A percentile compares a stretch with the other conserved stretches of the same genome.
Conservation (phyloP, 371 early-diverging fungal species). For the Circinella minor region DNA sequence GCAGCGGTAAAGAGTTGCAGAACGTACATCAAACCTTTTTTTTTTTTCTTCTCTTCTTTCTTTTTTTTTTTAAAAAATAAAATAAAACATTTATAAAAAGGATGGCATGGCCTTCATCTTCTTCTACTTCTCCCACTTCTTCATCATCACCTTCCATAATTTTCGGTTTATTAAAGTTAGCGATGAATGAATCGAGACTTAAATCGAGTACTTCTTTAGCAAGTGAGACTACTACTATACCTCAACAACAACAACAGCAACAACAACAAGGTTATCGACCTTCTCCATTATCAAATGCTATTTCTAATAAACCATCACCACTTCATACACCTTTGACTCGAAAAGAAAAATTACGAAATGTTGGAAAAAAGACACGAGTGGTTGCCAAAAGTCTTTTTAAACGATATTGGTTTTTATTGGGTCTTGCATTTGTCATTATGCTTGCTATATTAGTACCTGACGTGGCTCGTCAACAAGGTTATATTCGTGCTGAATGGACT, state of each 20-base stretch:
- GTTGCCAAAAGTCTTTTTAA: conserved; percentile 15
- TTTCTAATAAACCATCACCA: conserved; percentile 2
- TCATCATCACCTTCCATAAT: conserved; percentile 9
- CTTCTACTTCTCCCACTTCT: too few species aligned
- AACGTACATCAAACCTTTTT: not conserved
- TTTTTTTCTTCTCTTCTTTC: not conserved
- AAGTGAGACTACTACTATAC: not conserved
- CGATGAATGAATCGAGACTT: conserved; percentile 16
- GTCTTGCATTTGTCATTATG: conserved; percentile 61
- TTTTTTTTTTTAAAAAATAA: not conserved
- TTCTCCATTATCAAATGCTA: conserved; percentile 1
- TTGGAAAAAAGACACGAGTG: not conserved
- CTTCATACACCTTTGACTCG: not conserved
- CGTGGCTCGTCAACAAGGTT: conserved; percentile 62
- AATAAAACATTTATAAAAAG: not conserved
- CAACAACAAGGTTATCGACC: conserved; percentile 3
- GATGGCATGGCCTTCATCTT: not conserved
- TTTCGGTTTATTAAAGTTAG: conserved; percentile 4
- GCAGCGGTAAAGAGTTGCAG: conserved; percentile 4
- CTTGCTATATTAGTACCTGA: conserved; percentile 61
- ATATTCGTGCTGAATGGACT: conserved; percentile 62
- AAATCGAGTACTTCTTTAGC: conserved; percentile 11
- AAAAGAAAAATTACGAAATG: conserved; percentile 2
- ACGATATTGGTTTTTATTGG: conserved; percentile 59
- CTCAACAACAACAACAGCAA: not conserved